Evolutionary conservation across 441 rosid genomes (phyloP).

Genomic region (Populus tomentosa): DNA sequence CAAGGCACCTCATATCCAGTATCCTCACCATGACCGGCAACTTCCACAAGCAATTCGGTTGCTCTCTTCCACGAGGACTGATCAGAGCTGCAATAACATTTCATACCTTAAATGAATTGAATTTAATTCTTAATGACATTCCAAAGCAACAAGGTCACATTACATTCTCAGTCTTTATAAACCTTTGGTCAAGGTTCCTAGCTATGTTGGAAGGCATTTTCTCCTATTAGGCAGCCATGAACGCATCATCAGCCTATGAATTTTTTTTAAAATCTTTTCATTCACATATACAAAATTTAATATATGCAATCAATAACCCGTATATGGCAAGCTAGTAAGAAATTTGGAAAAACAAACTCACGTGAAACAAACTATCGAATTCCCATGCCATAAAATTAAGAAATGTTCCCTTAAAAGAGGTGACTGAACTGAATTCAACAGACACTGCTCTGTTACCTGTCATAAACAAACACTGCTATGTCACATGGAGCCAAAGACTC

Average conservation of each 20-base stretch:
- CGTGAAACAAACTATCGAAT: too few species aligned
- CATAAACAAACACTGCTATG: conserved; percentile 78
- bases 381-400: not conserved
- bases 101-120: not conserved
- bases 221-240: not conserved
- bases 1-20: conserved; percentile 95
- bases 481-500: conserved; percentile 86
- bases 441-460: conserved; percentile 47
- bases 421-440: not conserved
- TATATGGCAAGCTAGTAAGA: not conserved
- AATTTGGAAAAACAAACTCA: not conserved
- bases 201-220: not conserved
- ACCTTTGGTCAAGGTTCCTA: not conserved
- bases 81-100: conserved; percentile 50
- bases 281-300: not conserved
- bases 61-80: conserved; percentile 83
- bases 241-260: not conserved
- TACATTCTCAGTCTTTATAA: not conserved
- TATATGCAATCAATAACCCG: not conserved
- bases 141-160: not conserved
- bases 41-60: conserved; percentile 80
- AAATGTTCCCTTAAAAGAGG: not conserved
- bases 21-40: conserved; percentile 80
- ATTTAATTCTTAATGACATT: not conserved
- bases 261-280: not conserved